Conservation (phyloP, 306 rosid species). For the Dryas drummondii region DNA sequence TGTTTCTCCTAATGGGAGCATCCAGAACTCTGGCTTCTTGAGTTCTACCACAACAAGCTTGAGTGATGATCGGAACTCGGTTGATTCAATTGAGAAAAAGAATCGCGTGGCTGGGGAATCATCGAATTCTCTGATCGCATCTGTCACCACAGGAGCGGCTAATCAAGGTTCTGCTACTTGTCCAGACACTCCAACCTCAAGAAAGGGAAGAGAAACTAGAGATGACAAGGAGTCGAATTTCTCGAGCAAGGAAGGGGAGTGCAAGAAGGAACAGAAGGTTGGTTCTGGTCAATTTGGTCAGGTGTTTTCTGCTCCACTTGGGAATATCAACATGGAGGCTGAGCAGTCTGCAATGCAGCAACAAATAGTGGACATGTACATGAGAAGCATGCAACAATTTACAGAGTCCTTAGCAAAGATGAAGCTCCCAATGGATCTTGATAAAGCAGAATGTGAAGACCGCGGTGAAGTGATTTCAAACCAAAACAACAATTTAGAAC, state of each 20-base stretch:
- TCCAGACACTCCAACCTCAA: conserved; percentile 73
- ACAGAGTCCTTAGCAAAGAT: conserved; percentile 81
- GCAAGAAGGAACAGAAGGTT: conserved; percentile 23
- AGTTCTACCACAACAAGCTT: conserved; percentile 65
- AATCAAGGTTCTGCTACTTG: conserved; percentile 36
- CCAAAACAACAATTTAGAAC: conserved; percentile 43
- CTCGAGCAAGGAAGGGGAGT: conserved; percentile 40
- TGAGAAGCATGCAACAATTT: conserved; percentile 89
- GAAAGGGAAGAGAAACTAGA: conserved; percentile 41
- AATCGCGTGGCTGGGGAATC: conserved; percentile 29
- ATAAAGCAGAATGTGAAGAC: conserved; percentile 48
- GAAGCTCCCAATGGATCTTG: conserved; percentile 89
- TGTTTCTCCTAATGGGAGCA: conserved; percentile 60
- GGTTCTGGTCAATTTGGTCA: conserved; percentile 46
- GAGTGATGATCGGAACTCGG: conserved; percentile 68
- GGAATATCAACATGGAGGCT: conserved; percentile 63
- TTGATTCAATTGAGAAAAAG: conserved; percentile 57
- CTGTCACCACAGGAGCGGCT: conserved; percentile 29
- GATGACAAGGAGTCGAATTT: conserved; percentile 46
- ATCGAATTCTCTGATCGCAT: conserved; percentile 32
- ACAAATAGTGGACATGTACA: conserved; percentile 87
- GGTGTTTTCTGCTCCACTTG: conserved; percentile 65
- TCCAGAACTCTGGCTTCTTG: conserved; percentile 59
- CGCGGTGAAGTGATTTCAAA: conserved; percentile 45
- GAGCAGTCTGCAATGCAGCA: conserved; percentile 85